Evolutionary conservation across 208 protist genomes (phyloP), one percentile per base, ranked within the genome.

Genomic region (Wallacemonas sp.): DNA sequence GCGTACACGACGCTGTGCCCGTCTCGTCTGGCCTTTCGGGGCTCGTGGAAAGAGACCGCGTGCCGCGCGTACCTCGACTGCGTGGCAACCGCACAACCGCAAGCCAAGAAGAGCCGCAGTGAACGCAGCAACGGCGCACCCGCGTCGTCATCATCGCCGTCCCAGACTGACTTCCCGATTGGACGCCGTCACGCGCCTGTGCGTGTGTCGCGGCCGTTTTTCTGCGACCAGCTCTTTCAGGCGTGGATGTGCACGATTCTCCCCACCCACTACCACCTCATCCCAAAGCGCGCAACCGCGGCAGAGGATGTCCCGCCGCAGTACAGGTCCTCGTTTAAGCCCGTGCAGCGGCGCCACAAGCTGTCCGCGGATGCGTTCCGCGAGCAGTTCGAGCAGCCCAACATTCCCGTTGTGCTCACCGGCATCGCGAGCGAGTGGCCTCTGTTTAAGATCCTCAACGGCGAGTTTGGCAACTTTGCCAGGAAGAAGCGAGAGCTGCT

Each of bases 221-320:
- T 88, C 70, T 83, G 79, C 72, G 90, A 93, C 61, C 71, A 87
- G 6, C 79, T 95, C 44, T 95, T 95, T 65, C 90, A 95, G 74
- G 73, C 80, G 56, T 93, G 90, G 90, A 85, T 95, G 82, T 95
- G 90, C 79, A 93, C 85, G 33, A 89, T 92, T 58, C 72, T 95
- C 46, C 90, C 90, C 2, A 67, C 75, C 6, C 60, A 88, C 63
- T 93, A 95, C 57, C 80, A 89, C 67, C 74, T 95, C 19, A 70
- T 47, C 11, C 73, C 61, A 16, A 11, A 14, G 19, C 46, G 41
- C 47, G 36, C 36, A 41, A 6, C 14, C 14, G 55, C 23, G 27
- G 47, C 30, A 3, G 24, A n/a, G 6, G 43, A 47, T 16, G 8
- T 32, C 6, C 27, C 36, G 33, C 70, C 30, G 23, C 61, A 73